Percentiles rank a stretch among this genome's conserved stretches.
These are phyloP conservation scores for Botrytis byssoidea DNA, from an alignment of 2,329 filamentous ascomycete species.

Conservation along the genomic window DNA sequence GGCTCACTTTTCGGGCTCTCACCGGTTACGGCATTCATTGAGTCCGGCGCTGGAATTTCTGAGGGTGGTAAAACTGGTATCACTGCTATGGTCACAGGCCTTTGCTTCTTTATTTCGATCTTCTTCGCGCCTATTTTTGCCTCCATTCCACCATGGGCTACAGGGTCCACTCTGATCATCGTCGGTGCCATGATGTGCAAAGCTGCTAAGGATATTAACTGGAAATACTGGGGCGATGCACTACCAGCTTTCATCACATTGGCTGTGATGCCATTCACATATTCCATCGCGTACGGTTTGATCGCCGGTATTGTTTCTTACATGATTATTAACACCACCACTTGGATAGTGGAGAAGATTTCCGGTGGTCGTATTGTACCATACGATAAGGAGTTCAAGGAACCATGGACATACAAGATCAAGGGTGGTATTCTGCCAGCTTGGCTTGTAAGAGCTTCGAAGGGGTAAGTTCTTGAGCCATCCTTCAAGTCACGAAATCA, in stretches of 20 bases:
- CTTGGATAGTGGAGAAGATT: conserved; percentile 65
- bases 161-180: conserved; percentile 78
- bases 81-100: conserved; percentile 73
- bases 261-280: conserved; percentile 84
- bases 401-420: conserved; percentile 76
- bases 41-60: conserved; percentile 85
- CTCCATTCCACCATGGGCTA: conserved; percentile 86
- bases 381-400: conserved; percentile 71
- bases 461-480: conserved; percentile 1
- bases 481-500: no score
- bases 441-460: conserved; percentile 60
- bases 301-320: conserved; percentile 78
- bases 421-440: conserved; percentile 72
- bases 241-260: conserved; percentile 84
- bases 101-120: conserved; percentile 83
- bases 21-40: conserved; percentile 83
- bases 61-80: conserved; percentile 86
- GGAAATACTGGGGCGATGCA: conserved; percentile 79
- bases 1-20: conserved; percentile 75
- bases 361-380: conserved; percentile 71
- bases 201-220: conserved; percentile 80
- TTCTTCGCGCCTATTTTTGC: conserved; percentile 92
- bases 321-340: conserved; percentile 69
- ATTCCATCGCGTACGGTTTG: conserved; percentile 82
- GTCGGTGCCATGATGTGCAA: conserved; percentile 84